phyloP scores from a whole-genome alignment of 2,329 filamentous ascomycete species.

The Xylariaceae sp. region DNA sequence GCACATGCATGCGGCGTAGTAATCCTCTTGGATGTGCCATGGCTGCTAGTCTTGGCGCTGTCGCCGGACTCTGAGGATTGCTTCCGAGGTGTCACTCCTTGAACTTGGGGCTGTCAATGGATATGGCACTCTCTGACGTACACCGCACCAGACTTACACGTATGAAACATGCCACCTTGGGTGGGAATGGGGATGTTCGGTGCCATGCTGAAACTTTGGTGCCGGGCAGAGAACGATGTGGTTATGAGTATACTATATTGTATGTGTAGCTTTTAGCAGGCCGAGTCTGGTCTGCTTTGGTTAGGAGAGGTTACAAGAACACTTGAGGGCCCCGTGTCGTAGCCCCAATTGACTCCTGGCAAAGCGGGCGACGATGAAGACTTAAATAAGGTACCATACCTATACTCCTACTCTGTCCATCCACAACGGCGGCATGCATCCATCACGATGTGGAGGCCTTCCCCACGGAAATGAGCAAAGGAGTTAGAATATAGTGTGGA shows the following conservation, averaged over 20 bases:
- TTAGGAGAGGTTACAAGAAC: slow-evolving; percentile 7
- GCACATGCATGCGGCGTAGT: slow-evolving; percentile 42
- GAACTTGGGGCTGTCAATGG: slow-evolving; percentile 33
- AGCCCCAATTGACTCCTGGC: slow-evolving; percentile 28
- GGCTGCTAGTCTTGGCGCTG: slow-evolving; percentile 30
- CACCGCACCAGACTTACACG: slow-evolving; percentile 31
- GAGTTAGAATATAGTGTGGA: slow-evolving; percentile 26
- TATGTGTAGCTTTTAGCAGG: slow-evolving; percentile 1
- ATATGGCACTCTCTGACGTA: neutral
- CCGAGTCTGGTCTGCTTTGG: slow-evolving; percentile 3
- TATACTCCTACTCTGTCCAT: slow-evolving; percentile 20
- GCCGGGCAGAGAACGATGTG: slow-evolving; percentile 1
- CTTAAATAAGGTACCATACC: slow-evolving; percentile 44
- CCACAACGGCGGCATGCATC: slow-evolving; percentile 20
- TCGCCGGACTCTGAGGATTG: slow-evolving; percentile 41
- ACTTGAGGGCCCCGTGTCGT: slow-evolving; percentile 25
- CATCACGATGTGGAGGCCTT: slow-evolving; percentile 33
- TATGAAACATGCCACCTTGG: slow-evolving; percentile 53
- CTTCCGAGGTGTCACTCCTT: slow-evolving; percentile 52
- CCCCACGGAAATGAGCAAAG: slow-evolving; percentile 34
- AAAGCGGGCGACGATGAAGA: slow-evolving; percentile 35
- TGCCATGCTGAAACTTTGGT: slow-evolving; percentile 33
- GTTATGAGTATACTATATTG: slow-evolving; percentile 5
- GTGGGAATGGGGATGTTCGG: slow-evolving; percentile 47
- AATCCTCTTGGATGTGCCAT: slow-evolving; percentile 32